These are phyloP conservation scores for Gnomoniopsis smithogilvyi DNA, from an alignment of 2,329 filamentous ascomycete genomes.

Conservation along the genomic window DNA sequence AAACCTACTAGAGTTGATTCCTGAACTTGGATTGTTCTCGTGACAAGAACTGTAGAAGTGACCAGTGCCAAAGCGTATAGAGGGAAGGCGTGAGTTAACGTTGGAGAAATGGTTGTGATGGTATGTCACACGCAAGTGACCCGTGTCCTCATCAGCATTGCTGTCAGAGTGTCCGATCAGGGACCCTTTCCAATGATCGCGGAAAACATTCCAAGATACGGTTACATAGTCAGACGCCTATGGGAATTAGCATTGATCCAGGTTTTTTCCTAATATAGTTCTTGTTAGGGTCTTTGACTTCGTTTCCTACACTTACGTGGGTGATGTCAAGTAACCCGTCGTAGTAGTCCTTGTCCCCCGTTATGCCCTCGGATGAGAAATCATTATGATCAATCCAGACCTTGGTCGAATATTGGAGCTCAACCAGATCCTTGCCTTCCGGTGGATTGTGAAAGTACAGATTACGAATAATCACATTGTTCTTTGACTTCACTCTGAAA, in stretches of 20 bases:
- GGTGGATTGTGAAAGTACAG: slow-evolving; percentile 48
- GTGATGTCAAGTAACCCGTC: slow-evolving; percentile 54
- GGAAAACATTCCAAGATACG: slow-evolving; percentile 30
- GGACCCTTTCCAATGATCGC: slow-evolving; percentile 55
- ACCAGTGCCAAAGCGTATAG: slow-evolving; percentile 46
- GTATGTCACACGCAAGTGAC: slow-evolving; percentile 44
- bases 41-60: slow-evolving; percentile 48
- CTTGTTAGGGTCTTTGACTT: too few species aligned
- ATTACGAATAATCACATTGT: slow-evolving; percentile 57
- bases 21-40: slow-evolving; percentile 38
- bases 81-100: slow-evolving; percentile 43
- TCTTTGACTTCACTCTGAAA: slow-evolving; percentile 42
- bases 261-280: slow-evolving; percentile 22
- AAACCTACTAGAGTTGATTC: slow-evolving; percentile 47
- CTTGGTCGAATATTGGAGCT: slow-evolving; percentile 22
- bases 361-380: slow-evolving; percentile 42
- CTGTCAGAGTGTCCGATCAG: slow-evolving; percentile 58
- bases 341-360: slow-evolving; percentile 55
- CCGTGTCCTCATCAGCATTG: slow-evolving; percentile 42
- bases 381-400: slow-evolving; percentile 55
- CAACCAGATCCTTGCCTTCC: slow-evolving; percentile 47
- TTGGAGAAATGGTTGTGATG: slow-evolving; percentile 49
- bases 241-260: neutral
- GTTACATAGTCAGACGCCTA: slow-evolving; percentile 7
- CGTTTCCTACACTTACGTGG: slow-evolving; percentile 45